Evolutionary conservation across 768 basidiomycete genomes (phyloP), one percentile per base, ranked within the genome.

Genomic region (Lentinula boryana): DNA sequence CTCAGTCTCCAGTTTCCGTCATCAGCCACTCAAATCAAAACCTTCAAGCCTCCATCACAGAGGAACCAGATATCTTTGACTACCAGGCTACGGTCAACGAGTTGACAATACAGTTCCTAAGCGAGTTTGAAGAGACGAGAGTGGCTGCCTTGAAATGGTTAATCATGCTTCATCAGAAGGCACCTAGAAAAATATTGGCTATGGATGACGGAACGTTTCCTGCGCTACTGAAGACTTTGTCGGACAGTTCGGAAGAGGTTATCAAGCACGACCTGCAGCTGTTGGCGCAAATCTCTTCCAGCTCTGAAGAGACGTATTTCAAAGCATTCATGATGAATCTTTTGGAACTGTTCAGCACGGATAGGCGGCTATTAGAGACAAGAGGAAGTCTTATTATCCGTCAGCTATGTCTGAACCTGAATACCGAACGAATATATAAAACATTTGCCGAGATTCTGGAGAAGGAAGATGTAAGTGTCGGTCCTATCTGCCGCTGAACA

Each of bases 201-300:
- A 90, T 96, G 85, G 93, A 98, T 67, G 96, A 98, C 66, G 95
- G 93, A 16, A 98, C 95, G 2, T 98, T 98, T 74, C 95, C 95
- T 21, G 93, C 94, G 0, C 74, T 99, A 62, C 78, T 99, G 51
- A 98, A 98, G 77, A 97, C 93, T 0, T 74, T 99, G 44, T 98
- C 96, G 2, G 97, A 99, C 70, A 89, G 89, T 4, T 97, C 96
- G 4, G 96, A 98, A 72, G 95, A 97, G 79, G 93, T 99, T 36
- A 94, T 99, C 72, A 98, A 96, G 71, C 88, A 95, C 65, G 95
- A 99, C 69, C 73, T 99, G 57, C 95, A 96, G 67, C 84, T 99
- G 13, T 81, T 99, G 10, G 96, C 97, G 0, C 97, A 98, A 67
- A 99, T 99, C 59, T 97, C 95, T 0, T 95, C 94, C 1, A 89